A percentile compares a stretch with the other conserved stretches of the same genome.
Evolutionary conservation across 148 eudicot species (phyloP).

Genomic region (Chenopodium berlandieri): DNA sequence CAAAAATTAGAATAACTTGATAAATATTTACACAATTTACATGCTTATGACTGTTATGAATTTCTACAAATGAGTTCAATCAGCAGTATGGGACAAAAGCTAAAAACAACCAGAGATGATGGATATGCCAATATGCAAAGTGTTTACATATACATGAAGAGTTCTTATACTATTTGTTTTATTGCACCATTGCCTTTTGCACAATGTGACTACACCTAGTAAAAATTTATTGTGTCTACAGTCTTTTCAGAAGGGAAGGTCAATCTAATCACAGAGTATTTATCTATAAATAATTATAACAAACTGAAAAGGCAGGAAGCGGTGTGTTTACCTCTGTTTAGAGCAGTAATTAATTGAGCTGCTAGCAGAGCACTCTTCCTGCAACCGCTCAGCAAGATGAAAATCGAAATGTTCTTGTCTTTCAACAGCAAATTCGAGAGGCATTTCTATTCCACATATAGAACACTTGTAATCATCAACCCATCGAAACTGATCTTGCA

Average conservation of each 20-base stretch:
- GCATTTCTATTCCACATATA: constrained; percentile 79
- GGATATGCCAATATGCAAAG: background rate
- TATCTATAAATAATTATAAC: too few relatives aligned
- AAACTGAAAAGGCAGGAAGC: background rate
- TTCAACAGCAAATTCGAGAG: constrained; percentile 72
- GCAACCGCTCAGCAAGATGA: constrained; percentile 82
- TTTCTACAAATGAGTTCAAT: background rate
- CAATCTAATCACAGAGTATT: background rate
- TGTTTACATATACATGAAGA: background rate
- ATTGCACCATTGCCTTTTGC: background rate
- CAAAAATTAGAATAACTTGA: constrained; percentile 19
- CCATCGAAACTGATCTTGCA: constrained; percentile 47
- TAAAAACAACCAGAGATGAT: background rate
- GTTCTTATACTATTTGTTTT: background rate
- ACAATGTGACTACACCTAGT: too few relatives aligned
- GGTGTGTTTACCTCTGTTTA: constrained; percentile 49
- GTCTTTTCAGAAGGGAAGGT: background rate
- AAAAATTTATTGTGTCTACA: background rate
- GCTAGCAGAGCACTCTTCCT: constrained; percentile 51
- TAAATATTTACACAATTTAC: background rate
- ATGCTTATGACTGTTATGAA: background rate
- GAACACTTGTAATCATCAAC: constrained; percentile 82
- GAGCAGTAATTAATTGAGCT: constrained; percentile 26
- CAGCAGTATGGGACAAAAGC: background rate
- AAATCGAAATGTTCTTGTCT: constrained; percentile 95